phyloP scores from a whole-genome alignment of 2,329 filamentous ascomycete genomes.

The Talaromyces amestolkiae region DNA sequence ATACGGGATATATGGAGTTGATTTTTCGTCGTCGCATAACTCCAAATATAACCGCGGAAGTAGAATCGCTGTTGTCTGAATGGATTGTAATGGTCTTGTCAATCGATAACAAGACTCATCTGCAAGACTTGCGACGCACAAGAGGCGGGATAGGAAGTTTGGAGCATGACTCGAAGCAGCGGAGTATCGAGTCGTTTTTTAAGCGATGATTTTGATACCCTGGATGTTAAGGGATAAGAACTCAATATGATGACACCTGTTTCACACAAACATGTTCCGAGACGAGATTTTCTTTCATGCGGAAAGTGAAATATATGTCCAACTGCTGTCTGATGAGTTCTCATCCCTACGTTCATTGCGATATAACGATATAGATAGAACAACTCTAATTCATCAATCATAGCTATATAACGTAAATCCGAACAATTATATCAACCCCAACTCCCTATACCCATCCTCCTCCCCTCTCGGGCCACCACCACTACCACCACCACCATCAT shows the following conservation, averaged over 20 bases:
- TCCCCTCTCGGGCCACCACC: not conserved
- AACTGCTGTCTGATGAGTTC: conserved; percentile 50
- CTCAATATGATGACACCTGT: conserved; percentile 54
- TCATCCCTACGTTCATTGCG: no score
- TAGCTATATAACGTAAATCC: not conserved
- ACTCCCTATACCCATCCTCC: conserved; percentile 10
- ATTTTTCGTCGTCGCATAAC: conserved; percentile 25
- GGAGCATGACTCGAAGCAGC: conserved; percentile 71
- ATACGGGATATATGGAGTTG: conserved; percentile 62
- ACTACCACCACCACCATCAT: not conserved
- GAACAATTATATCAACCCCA: conserved; percentile 13
- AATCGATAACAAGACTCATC: conserved; percentile 70
- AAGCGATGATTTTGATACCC: conserved; percentile 34
- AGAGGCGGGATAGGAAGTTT: conserved; percentile 78
- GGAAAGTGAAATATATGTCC: conserved; percentile 44
- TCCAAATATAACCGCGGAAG: not conserved
- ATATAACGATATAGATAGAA: not conserved
- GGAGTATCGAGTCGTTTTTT: conserved; percentile 75
- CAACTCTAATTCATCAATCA: not conserved
- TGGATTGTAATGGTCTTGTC: conserved; percentile 55
- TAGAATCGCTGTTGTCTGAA: conserved; percentile 25
- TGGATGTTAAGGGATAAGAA: not conserved
- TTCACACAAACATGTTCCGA: conserved; percentile 66
- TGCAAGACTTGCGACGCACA: conserved; percentile 72
- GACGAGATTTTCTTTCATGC: conserved; percentile 55